Evolutionary conservation across 768 basidiomycete genomes (phyloP), one percentile per base, ranked within the genome.

Genomic region (Naganishia randhawae): DNA sequence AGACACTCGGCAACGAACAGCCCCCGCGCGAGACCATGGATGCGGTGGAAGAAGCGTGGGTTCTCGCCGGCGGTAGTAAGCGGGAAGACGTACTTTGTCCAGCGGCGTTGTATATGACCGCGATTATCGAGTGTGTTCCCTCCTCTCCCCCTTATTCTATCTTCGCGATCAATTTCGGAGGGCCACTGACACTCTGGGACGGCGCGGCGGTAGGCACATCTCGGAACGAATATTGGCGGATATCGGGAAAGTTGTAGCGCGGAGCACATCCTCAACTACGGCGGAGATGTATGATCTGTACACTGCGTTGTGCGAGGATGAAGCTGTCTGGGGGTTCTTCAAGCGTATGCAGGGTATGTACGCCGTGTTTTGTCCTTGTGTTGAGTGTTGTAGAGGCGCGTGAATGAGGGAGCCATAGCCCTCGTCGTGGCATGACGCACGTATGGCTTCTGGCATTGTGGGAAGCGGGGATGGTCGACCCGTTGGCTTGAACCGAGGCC

Each of bases 1-100:
- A 92, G 75, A 94, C 92, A 80, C 91, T 92, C 75, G 90, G 91
- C 79, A 89, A 89, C 0, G 91, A 92, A 78, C 89, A 89, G 0
- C 83, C 91, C 67, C 90, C 89, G 73, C 89, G 92, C 76, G 82
- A 84, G 7, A 88, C 89, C 73, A 91, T 92, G 74, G 88, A 92
- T 73, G 82, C 85, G 17, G 82, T 84, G 14, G 85, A 87, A 7
- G 87, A 90, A 75, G 81, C 77, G 42, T 85, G 84, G 70, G 82
- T 89, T 63, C 84, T 85, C 71, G 87, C 88, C 63, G 84, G 84
- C 45, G 81, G 86, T 35, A 85, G 86, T 22, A 80, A 81, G 11
- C 84, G 83, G 61, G 78, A 85, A 22, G 78, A 84, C 8, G 83
- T 89, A 10, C 79, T 93, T 29, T 87, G 88, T 10, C 91, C 91